Evolutionary conservation across 2,329 filamentous ascomycete genomes (phyloP), one percentile per base, ranked within the genome.

Genomic region (Verruconis gallopava): DNA sequence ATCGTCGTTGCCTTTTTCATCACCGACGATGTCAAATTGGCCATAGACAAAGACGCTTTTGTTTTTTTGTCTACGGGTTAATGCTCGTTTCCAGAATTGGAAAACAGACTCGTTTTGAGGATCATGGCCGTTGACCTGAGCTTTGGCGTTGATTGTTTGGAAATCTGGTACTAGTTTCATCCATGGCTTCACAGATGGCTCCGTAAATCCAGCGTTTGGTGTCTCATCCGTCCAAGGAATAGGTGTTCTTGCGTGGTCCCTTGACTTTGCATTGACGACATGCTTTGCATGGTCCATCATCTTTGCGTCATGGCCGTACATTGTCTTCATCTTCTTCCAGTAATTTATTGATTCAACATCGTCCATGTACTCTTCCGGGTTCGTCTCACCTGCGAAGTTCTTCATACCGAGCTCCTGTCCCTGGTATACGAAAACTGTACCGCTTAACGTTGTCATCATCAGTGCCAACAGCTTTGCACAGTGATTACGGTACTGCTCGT

Each of bases 21-120:
- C 56, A 0, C 72, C 68, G 1, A 80, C 54, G 18, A 71, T 50
- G 38, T 68, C 64, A 47, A 81, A 83, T 42, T 73, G 63, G 1
- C 80, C 80, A 50, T 83, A 82, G 3, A 83, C 71, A 44, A 85
- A 75, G 1, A 81, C 54, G 46, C 81, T 72, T 35, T 65, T 65
- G 51, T 76, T 63, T 47, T 68, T 56, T 55, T 74, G 76, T 36
- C 78, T 65, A 35, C 74, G 59, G 42, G 50, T 52, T 33, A 81
- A 59, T 48, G 70, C 66, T 36, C 61, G 56, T 56, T 70, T 71
- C 74, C 77, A 82, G 56, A 79, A 81, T 30, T 68, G 63, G 40
- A 76, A 63, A 3, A 79, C 71, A 5, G 68, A 71, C 9, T 55
- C 50, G 36, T 61, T 53, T 38, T 58, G 55, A 0, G 46, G 40